A percentile compares a stretch with the other conserved stretches of the same genome.
These are phyloP conservation scores for Trametes maxima DNA, from an alignment of 768 basidiomycete species.

Conservation along the genomic window DNA sequence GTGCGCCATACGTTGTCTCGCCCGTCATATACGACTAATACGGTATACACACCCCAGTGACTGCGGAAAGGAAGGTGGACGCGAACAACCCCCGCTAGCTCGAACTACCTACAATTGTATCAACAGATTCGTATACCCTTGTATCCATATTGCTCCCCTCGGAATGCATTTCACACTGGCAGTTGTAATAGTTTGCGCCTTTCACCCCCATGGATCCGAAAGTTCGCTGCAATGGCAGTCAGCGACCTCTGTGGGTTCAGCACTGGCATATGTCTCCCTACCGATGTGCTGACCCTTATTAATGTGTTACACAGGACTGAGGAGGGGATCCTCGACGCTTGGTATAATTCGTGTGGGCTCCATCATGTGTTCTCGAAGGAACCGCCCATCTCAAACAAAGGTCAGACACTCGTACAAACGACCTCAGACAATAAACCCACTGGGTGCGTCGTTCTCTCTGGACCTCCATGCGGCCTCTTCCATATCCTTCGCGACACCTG, in stretches of 20 bases:
- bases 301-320: neutral
- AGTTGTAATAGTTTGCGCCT: neutral
- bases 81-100: constrained; percentile 9
- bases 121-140: constrained; percentile 6
- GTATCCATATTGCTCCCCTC: constrained; percentile 12
- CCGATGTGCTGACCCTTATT: neutral
- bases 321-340: constrained; percentile 45
- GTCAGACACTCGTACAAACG: neutral
- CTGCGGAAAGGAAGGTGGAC: constrained; percentile 55
- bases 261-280: neutral
- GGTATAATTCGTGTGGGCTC: constrained; percentile 42
- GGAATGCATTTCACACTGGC: neutral
- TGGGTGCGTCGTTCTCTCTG: constrained; percentile 53
- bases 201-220: neutral
- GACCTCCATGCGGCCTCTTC: constrained; percentile 72
- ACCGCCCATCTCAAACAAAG: constrained; percentile 43
- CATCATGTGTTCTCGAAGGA: constrained; percentile 43
- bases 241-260: neutral
- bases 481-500: constrained; percentile 67
- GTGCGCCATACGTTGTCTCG: constrained; percentile 47
- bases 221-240: neutral
- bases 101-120: neutral
- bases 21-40: neutral
- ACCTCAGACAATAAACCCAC: constrained; percentile 13
- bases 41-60: constrained; percentile 39